Evolutionary conservation across 768 basidiomycete species (phyloP), one percentile per base, ranked within the genome.

Genomic region (Rhodocollybia butyracea): DNA sequence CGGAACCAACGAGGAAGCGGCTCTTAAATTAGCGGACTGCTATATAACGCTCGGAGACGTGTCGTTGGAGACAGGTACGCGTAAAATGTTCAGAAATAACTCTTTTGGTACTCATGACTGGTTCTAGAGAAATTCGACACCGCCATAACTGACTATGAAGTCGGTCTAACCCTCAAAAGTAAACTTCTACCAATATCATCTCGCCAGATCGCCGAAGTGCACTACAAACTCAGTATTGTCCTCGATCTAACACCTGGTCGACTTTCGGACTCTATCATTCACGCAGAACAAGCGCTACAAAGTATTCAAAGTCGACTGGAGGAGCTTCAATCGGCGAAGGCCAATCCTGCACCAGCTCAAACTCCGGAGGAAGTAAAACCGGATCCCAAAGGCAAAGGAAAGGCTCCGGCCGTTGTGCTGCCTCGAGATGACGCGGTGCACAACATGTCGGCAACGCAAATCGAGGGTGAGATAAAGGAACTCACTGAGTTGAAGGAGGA

Each of bases 21-120:
- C 81, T 65, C 79, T 96, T 51, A 91, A 90, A 73, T 77, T 96
- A 48, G 96, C 96, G 3, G 94, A 98, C 59, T 91, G 89, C 2
- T 95, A 89, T 68, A 86, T 95, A 55, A 76, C 89, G 7, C 79
- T 99, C 6, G 97, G 96, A 1, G 97, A 98, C 66, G 91, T 99
- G n/a, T 95, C 93, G 21, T 74, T 96, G 56, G 97, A 99, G 72
- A 96, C 94, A 31, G 96, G 96, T 94, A 55, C 56, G 84, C 62
- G n/a, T 24, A 21, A 13, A 48, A 30, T 50, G n/a, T n/a, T 13
- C 19, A 30, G 42, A 21, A 31, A 31, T 38, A 17, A 26, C 29
- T 30, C 22, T 46, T 6, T 52, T 21, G 34, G 10, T 43, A 11
- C 58, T 56, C 34, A 54, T 43, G 48, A 46, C 27, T 17, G 30